Evolutionary conservation across 2,329 filamentous ascomycete species (phyloP).

Genomic region (Aurifilum marmelostoma): DNA sequence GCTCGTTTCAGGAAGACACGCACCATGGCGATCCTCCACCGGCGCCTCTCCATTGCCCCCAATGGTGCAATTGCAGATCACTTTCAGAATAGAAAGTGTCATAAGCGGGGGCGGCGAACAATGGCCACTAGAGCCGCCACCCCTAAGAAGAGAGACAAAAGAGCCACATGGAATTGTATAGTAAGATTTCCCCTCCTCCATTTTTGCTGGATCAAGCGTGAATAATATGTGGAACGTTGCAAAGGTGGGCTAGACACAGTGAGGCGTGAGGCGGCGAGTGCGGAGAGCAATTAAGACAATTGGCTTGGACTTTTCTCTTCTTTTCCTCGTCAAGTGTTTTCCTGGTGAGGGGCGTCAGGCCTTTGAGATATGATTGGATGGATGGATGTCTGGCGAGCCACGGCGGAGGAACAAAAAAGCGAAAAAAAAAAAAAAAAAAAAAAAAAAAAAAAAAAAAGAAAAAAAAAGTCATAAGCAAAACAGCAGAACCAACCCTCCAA

Average conservation of each 20-base stretch:
- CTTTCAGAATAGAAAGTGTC: background rate
- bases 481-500: too few species aligned
- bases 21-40: background rate
- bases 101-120: background rate
- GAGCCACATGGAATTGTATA: background rate
- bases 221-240: background rate
- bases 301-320: background rate
- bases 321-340: too few species aligned
- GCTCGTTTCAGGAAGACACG: background rate
- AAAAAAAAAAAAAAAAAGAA: too few species aligned
- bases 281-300: background rate
- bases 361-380: too few species aligned
- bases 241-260: background rate
- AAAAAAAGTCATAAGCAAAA: too few species aligned
- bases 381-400: background rate
- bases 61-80: too few species aligned
- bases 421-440: too few species aligned
- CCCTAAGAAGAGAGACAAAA: background rate
- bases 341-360: too few species aligned
- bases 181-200: background rate
- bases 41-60: background rate
- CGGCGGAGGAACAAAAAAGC: too few species aligned
- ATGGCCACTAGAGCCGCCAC: background rate
- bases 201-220: background rate
- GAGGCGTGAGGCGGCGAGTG: background rate